These are phyloP conservation scores for Imleria badia DNA, from an alignment of 768 basidiomycete species.

Conservation along the genomic window DNA sequence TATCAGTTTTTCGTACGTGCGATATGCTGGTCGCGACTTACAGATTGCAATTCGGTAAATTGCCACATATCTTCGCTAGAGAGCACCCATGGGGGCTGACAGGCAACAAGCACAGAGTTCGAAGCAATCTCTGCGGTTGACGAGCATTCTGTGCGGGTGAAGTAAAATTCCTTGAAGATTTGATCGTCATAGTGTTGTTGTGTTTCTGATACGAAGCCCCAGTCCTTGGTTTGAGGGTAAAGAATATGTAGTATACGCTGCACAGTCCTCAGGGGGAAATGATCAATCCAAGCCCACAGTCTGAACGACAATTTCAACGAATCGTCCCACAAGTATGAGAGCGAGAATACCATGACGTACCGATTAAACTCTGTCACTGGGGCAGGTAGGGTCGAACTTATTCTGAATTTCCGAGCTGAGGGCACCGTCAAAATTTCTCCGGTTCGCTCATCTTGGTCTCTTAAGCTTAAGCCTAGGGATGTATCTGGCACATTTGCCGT, in stretches of 20 bases:
- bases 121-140: slow-evolving; percentile 28
- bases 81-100: slow-evolving; percentile 61
- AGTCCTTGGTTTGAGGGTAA: slow-evolving; percentile 41
- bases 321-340: neutral
- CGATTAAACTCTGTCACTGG: slow-evolving; percentile 34
- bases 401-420: slow-evolving; percentile 30
- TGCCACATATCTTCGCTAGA: slow-evolving; percentile 52
- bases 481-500: slow-evolving; percentile 26
- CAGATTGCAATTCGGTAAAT: slow-evolving; percentile 43
- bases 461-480: slow-evolving; percentile 24
- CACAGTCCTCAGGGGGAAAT: slow-evolving; percentile 34
- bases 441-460: slow-evolving; percentile 25
- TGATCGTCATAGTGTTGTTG: slow-evolving; percentile 37
- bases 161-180: slow-evolving; percentile 47
- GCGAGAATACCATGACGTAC: slow-evolving; percentile 10
- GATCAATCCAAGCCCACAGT: slow-evolving; percentile 33
- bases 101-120: slow-evolving; percentile 49
- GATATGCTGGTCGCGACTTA: slow-evolving; percentile 8
- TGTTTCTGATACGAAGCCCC: slow-evolving; percentile 41
- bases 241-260: slow-evolving; percentile 44
- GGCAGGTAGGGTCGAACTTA: slow-evolving; percentile 24
- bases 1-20: neutral
- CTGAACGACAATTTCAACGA: slow-evolving; percentile 13
- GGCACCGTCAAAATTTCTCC: slow-evolving; percentile 34
- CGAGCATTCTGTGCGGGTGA: slow-evolving; percentile 31